Evolutionary conservation across 2,329 filamentous ascomycete species (phyloP).

Genomic region (Trichoderma sp.): DNA sequence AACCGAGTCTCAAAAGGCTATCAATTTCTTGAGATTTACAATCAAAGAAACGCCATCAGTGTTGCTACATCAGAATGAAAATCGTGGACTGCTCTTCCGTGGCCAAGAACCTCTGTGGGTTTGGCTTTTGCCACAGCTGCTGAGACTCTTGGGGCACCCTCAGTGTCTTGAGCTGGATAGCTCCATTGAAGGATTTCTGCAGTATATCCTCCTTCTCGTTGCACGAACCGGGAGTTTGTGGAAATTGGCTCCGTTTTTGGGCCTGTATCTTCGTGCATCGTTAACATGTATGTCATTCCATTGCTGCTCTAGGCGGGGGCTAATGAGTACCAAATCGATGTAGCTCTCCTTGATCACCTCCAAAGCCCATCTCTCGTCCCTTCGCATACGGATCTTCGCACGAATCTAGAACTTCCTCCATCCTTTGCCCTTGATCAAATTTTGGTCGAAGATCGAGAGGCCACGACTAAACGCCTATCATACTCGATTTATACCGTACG

Average conservation of each 20-base stretch:
- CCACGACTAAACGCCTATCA: slow-evolving; percentile 32
- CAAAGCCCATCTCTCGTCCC: slow-evolving; percentile 33
- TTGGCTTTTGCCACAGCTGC: slow-evolving; percentile 61
- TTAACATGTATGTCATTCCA: slow-evolving; percentile 42
- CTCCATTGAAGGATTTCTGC: slow-evolving; percentile 54
- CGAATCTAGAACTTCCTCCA: slow-evolving; percentile 40
- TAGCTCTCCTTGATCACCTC: slow-evolving; percentile 37
- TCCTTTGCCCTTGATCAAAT: slow-evolving; percentile 38
- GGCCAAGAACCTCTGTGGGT: slow-evolving; percentile 63
- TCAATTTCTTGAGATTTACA: slow-evolving; percentile 73
- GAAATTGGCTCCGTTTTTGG: slow-evolving; percentile 45
- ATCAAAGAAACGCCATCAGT: slow-evolving; percentile 72
- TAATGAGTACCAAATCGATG: not conserved
- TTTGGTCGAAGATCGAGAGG: slow-evolving; percentile 28
- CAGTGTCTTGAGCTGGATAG: slow-evolving; percentile 47
- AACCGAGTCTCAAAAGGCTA: slow-evolving; percentile 65
- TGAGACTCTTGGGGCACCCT: slow-evolving; percentile 55
- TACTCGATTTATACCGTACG: slow-evolving; percentile 42
- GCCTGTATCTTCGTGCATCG: slow-evolving; percentile 48
- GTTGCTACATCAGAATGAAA: slow-evolving; percentile 48
- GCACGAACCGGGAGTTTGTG: slow-evolving; percentile 47
- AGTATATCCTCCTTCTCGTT: slow-evolving; percentile 46
- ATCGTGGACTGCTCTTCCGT: slow-evolving; percentile 47
- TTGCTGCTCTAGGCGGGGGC: not conserved
- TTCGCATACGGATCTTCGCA: slow-evolving; percentile 29